Evolutionary conservation across 768 basidiomycete genomes (phyloP).

Genomic region (Nidula microcarpa): DNA sequence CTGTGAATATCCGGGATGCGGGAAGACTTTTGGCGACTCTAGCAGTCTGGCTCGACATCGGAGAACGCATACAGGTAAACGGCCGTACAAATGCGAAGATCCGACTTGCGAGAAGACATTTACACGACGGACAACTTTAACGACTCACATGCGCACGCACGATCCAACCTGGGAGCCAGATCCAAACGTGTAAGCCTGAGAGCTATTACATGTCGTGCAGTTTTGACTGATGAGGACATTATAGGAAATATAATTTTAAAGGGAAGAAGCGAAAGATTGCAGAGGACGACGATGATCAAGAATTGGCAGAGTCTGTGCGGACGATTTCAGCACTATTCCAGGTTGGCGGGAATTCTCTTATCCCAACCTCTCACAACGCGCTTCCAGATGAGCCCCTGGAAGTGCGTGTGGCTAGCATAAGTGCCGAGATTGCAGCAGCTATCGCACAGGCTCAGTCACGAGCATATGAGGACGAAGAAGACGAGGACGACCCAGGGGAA

Average conservation of each 20-base stretch:
- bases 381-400: conserved; percentile 50
- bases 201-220: no score
- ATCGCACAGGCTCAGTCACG: conserved; percentile 72
- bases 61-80: conserved; percentile 83
- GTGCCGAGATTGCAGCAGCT: conserved; percentile 76
- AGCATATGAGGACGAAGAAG: conserved; percentile 44
- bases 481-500: conserved; percentile 47
- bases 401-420: conserved; percentile 70
- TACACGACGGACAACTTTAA: conserved; percentile 80
- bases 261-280: conserved; percentile 59
- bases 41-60: conserved; percentile 90
- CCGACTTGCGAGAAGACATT: conserved; percentile 84
- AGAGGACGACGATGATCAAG: conserved; percentile 59
- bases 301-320: conserved; percentile 69
- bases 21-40: conserved; percentile 87
- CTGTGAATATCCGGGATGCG: conserved; percentile 87
- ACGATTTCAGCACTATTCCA: conserved; percentile 72
- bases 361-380: conserved; percentile 18
- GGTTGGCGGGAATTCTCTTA: conserved; percentile 31
- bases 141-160: conserved; percentile 85
- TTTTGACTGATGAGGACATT: conserved; percentile 10
- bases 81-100: conserved; percentile 84
- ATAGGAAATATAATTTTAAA: conserved; percentile 77
- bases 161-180: conserved; percentile 84
- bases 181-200: conserved; percentile 71